These are phyloP conservation scores for Mytilinidion resinicola DNA, from an alignment of 495 filamentous ascomycete species.

Conservation along the genomic window DNA sequence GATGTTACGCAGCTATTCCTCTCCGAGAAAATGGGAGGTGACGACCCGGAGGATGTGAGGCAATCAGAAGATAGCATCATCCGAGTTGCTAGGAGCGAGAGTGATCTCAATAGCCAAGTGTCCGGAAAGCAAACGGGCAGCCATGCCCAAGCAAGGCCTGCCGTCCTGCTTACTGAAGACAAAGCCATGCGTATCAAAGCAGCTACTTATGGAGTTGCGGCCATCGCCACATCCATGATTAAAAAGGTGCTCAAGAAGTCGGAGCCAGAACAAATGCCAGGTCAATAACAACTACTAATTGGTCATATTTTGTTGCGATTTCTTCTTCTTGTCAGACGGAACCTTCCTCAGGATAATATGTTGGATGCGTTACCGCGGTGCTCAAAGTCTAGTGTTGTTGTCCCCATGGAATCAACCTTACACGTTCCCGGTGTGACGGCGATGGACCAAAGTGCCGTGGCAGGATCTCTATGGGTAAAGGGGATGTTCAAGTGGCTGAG, in stretches of 20 bases:
- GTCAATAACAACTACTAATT: not conserved
- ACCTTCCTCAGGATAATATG: not conserved
- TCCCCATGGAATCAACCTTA: no score
- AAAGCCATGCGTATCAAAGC: constrained; percentile 12
- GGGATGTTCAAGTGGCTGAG: no score
- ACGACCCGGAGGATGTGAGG: not conserved
- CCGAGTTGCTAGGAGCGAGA: not conserved
- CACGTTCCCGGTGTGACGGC: no score
- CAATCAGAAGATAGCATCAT: constrained; percentile 10
- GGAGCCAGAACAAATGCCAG: not conserved
- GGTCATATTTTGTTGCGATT: not conserved
- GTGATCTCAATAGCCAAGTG: constrained; percentile 1
- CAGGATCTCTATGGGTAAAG: no score
- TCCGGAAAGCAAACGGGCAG: not conserved
- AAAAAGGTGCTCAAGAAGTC: constrained; percentile 7
- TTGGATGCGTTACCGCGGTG: not conserved
- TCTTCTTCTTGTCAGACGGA: not conserved
- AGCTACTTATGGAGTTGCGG: constrained; percentile 5
- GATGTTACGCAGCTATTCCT: not conserved
- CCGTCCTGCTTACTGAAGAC: constrained; percentile 11
- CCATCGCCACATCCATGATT: constrained; percentile 10
- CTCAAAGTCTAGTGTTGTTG: no score
- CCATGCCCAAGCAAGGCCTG: not conserved
- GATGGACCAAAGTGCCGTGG: no score
- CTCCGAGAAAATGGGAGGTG: not conserved